Evolutionary conservation across 129 eudicot species (phyloP), one percentile per base, ranked within the genome.

Genomic region (Flaveria brownii): DNA sequence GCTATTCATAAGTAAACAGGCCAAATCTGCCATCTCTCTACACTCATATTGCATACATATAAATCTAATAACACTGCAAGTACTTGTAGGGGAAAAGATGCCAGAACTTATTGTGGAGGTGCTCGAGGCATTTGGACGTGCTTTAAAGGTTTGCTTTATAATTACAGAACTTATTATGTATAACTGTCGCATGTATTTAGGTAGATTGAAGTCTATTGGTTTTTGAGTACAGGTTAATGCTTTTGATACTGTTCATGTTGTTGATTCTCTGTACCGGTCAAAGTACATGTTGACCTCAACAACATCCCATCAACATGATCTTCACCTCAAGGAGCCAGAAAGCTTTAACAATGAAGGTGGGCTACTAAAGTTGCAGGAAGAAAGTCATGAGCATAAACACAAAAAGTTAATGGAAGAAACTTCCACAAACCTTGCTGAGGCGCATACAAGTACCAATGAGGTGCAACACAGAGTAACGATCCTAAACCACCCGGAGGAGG

Each of bases 201-300:
- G 54, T 73, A 42, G 28, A 39, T 23, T 52, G 39, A 45, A 70
- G 39, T 18, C 73, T 12, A 15, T 30, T 70, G 26, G 65, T 61
- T 10, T 63, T 78, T 36, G 60, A 59, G 26, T 72, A 23, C 87
- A 92, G 98, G 98, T 91, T 56, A 87, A 84, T 68, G 80, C 87
- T 72, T 94, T 83, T 80, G 84, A 88, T 72, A 84, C 85, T 41
- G 67, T 91, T 61, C 97, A 80, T 73, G 84, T 94, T 65, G 96
- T 94, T 73, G 96, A 94, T 74, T 75, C 93, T 20, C 64, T 88
- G 28, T 94, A 94, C 73, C 93, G 83, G 22, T 80, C 97, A 88
- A 94, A 94, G 85, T 94, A 94, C 73, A 82, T 86, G 77, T 84
- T 94, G 93, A 84, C 86, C 65, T 75, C 92, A 68, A 71, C 78